Base-by-base conservation (phyloP, 2,329 filamentous ascomycete species). In the Paecilomyces fulvus region DNA sequence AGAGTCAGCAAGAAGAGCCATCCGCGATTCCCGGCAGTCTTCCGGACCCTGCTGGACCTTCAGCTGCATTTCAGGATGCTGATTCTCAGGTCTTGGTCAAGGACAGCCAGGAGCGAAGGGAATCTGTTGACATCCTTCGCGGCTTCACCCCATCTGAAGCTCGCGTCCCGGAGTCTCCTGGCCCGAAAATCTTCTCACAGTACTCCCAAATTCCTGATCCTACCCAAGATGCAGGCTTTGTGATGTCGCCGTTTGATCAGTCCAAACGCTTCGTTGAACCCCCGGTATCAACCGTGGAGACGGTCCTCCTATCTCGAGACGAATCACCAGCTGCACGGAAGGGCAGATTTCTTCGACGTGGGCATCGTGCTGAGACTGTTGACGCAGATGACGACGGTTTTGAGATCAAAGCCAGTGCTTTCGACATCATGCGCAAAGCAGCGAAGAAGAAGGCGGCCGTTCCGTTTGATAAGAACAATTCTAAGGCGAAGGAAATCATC, bases 401-500 rank as follows among this genome's bases (percentile, higher is more conserved):
- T 52, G 73, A 75, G 31, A 72, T 73, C 25, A 62, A 71, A 49
- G 71, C 72, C 2, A 76, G 79, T 60, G 88, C 86, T 0, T 95
- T 94, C 68, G 78, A 82, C 55, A 72, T 86, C 33, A 84, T 96
- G 83, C 83, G 83, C 63, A 86, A 86, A 66, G 85, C 81, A 3
- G 81, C 83, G 5, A 76, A 69, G 46, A 81, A 82, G 64, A 82
- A 83, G 64, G 78, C 80, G 53, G 74, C 76, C 5, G 77, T 80
- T 14, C 77, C 79, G 1, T 95, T 91, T 64, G 83, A 96, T 74
- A 89, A 87, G 72, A 92, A 90, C 73, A 92, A 88, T 70, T 95
- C 90, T 75, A 86, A 89, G 68, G 92, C 92, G 0, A 91, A 86
- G 66, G 86, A 87, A 23, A 89, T 96, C 81, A 80, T 99, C 37